Evolutionary conservation across 2,329 filamentous ascomycete genomes (phyloP).

Genomic region (Fusarium pseudograminearum): DNA sequence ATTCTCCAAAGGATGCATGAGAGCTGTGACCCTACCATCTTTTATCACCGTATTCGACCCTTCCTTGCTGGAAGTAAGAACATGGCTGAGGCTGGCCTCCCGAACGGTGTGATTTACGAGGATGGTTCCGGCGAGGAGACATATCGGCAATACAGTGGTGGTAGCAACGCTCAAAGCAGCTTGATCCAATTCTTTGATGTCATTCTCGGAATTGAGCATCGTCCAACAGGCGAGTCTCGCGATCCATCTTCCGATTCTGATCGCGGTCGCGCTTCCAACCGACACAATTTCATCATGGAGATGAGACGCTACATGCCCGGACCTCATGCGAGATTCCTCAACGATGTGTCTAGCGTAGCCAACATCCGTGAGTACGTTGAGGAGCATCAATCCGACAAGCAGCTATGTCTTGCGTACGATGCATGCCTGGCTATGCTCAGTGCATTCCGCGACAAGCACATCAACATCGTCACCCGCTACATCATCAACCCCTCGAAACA

Average conservation of each 20-base stretch:
- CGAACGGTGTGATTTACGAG: constrained; percentile 88
- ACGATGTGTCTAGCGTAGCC: constrained; percentile 80
- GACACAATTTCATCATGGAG: constrained; percentile 91
- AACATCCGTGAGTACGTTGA: constrained; percentile 91
- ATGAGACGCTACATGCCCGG: constrained; percentile 99
- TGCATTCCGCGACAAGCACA: constrained; percentile 89
- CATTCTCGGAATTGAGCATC: constrained; percentile 87
- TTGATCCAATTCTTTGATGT: constrained; percentile 98
- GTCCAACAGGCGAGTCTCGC: constrained; percentile 82
- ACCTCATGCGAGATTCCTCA: constrained; percentile 87
- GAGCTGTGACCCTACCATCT: constrained; percentile 91
- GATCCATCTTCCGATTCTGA: constrained; percentile 59
- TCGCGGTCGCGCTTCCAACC: constrained; percentile 54
- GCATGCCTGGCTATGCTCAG: constrained; percentile 81
- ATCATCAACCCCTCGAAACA: constrained; percentile 90
- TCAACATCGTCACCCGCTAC: constrained; percentile 95
- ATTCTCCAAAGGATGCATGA: constrained; percentile 93
- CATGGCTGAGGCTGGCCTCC: constrained; percentile 93
- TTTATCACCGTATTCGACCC: constrained; percentile 95
- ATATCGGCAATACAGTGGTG: constrained; percentile 89
- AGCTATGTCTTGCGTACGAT: constrained; percentile 85
- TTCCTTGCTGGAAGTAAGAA: constrained; percentile 98
- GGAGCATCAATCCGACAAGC: constrained; percentile 67
- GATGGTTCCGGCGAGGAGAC: constrained; percentile 75
- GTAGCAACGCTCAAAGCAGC: constrained; percentile 96